Evolutionary conservation across 805 yeast genomes (phyloP).

Genomic region (Zygoascus tannicola): DNA sequence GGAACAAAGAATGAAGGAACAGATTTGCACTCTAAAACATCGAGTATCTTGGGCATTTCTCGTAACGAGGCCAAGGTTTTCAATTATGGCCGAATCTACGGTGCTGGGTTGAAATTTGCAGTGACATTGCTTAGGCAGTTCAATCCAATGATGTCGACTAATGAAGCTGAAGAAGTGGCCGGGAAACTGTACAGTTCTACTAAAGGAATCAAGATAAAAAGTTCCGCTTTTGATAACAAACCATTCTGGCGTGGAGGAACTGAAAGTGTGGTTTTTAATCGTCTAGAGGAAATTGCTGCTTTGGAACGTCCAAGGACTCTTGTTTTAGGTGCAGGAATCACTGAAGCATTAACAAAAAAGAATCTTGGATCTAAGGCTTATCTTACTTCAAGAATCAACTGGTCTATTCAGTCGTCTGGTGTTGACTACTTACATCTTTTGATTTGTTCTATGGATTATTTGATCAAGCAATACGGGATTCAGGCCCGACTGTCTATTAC

Average conservation of each 20-base stretch:
- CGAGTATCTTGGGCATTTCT: slow-evolving; percentile 76
- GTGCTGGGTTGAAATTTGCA: slow-evolving; percentile 93
- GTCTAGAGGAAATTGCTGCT: slow-evolving; percentile 78
- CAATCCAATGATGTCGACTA: slow-evolving; percentile 58
- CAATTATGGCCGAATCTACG: slow-evolving; percentile 95
- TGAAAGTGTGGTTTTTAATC: slow-evolving; percentile 85
- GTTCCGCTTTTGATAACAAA: slow-evolving; percentile 26
- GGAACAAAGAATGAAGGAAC: slow-evolving; percentile 89
- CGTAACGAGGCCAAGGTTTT: slow-evolving; percentile 91
- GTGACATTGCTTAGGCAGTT: slow-evolving; percentile 73
- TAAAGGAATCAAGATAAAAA: slow-evolving; percentile 50
- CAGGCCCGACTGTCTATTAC: slow-evolving; percentile 75
- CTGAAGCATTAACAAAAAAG: slow-evolving; percentile 62
- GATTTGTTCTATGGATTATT: slow-evolving; percentile 78
- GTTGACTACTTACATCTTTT: slow-evolving; percentile 89
- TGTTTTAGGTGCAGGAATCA: slow-evolving; percentile 85
- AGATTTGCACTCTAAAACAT: slow-evolving; percentile 91
- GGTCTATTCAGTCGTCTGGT: slow-evolving; percentile 98
- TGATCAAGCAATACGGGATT: slow-evolving; percentile 52
- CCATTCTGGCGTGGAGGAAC: slow-evolving; percentile 65
- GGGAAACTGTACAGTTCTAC: slow-evolving; percentile 64
- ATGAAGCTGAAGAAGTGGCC: slow-evolving; percentile 59
- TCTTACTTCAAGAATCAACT: slow-evolving; percentile 84
- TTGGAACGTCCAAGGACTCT: slow-evolving; percentile 80
- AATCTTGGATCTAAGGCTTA: slow-evolving; percentile 55